phyloP scores from a whole-genome alignment of 2,329 filamentous ascomycete genomes.

The Akanthomyces muscarius region DNA sequence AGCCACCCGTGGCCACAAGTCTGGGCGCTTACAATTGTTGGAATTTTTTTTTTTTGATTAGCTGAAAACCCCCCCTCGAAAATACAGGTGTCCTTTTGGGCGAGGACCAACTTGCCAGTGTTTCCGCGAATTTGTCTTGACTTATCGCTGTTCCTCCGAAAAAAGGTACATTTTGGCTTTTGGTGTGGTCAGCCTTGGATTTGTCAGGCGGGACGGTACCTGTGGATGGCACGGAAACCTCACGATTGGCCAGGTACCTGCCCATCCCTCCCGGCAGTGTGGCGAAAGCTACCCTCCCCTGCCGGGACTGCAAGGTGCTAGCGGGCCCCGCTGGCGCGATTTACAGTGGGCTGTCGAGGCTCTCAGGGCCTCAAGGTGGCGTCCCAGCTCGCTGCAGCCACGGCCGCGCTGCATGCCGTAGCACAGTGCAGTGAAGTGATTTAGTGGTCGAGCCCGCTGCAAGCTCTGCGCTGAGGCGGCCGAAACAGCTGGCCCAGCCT shows the following conservation, averaged over 20 bases:
- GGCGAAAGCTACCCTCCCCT: neutral
- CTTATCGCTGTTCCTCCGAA: neutral
- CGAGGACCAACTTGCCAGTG: neutral
- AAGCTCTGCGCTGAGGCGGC: too few species aligned
- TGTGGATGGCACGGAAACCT: neutral
- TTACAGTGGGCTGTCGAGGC: neutral
- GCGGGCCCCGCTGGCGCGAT: neutral
- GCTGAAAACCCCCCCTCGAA: too few species aligned
- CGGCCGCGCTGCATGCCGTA: neutral
- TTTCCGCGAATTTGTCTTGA: too few species aligned
- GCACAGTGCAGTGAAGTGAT: too few species aligned
- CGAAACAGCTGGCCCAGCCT: too few species aligned
- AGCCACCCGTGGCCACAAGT: too few species aligned
- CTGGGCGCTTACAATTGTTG: too few species aligned
- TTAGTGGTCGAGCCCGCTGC: too few species aligned
- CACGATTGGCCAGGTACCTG: slow-evolving; percentile 11
- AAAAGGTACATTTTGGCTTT: neutral
- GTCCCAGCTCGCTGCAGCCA: neutral
- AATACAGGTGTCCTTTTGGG: neutral
- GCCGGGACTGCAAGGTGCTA: neutral
- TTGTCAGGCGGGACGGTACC: slow-evolving; percentile 10
- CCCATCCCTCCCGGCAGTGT: neutral
- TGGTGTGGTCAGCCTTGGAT: slow-evolving; percentile 5
- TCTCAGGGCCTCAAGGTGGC: too few species aligned
- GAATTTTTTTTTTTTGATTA: too few species aligned